phyloP scores from a whole-genome alignment of 2,329 filamentous ascomycete genomes.

The Phyllosticta citriasiana region DNA sequence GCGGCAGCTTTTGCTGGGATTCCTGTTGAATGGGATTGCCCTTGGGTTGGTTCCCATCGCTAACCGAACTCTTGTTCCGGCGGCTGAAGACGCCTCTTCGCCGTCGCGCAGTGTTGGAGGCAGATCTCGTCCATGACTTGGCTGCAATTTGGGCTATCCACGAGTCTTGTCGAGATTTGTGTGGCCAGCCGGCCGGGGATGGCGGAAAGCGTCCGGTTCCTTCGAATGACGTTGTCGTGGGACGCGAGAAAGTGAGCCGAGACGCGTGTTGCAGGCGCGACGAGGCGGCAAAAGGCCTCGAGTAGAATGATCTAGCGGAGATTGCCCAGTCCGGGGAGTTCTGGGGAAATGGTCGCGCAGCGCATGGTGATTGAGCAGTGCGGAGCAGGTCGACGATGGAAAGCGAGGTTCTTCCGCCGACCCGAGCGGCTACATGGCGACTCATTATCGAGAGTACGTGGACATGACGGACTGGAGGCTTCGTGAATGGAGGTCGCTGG shows the following conservation, averaged over 20 bases:
- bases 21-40: constrained; percentile 15
- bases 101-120: constrained; percentile 16
- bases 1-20: constrained; percentile 23
- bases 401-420: constrained; percentile 26
- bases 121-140: constrained; percentile 21
- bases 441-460: constrained; percentile 31
- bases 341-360: constrained; percentile 1
- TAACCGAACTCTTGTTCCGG: constrained; percentile 30
- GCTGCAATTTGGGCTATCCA: background rate
- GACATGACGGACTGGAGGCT: constrained; percentile 19
- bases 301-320: background rate
- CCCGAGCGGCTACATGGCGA: constrained; percentile 31
- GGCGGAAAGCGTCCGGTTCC: constrained; percentile 3
- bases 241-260: background rate
- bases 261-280: background rate
- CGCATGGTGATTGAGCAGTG: background rate
- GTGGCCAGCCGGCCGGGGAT: background rate
- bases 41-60: constrained; percentile 16
- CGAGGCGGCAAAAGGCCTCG: background rate
- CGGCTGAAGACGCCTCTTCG: constrained; percentile 15
- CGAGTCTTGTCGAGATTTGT: background rate
- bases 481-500: background rate
- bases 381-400: constrained; percentile 19
- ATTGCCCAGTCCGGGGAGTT: background rate
- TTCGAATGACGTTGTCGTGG: constrained; percentile 7